Evolutionary conservation across 306 rosid genomes (phyloP), one percentile per base, ranked within the genome.

Genomic region (Vigna trinervia): DNA sequence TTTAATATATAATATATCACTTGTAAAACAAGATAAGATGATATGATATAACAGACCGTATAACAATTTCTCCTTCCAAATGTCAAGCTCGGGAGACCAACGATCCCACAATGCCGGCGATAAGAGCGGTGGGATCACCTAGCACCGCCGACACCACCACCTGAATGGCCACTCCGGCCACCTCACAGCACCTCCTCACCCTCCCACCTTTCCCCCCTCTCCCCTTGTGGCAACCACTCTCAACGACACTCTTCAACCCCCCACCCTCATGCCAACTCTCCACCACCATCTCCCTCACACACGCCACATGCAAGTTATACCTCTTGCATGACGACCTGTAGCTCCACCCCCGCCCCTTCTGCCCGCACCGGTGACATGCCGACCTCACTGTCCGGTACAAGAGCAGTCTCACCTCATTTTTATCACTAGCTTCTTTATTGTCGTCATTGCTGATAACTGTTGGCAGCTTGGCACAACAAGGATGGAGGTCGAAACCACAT

Each of bases 401-500:
- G 56, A 80, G 73, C 19, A 95, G 79, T 83, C 84, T 89, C 12
- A 89, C 69, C 54, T 41, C 46, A 41, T 41, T 41, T 2, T 9
- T 8, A 2, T 8, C 46, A 9, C 4, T 11, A 41, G 1, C 45
- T 5, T 5, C 3, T 0, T 89, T 93, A 1, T 90, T 92, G 1
- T 89, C 90, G 1, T 90, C 95, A 8, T 3, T 39, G 1, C 88
- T 88, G 0, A 92, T 92, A 17, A 84, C 46, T 87, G 82, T 88
- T 0, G 97, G 97, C 10, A 95, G 97, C 90, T 89, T 95, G 6
- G 96, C 97, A 23, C 99, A 95, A 36, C 99, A 95, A 0, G 97
- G 99, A 76, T 95, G 99, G 32, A 95, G 97, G 63, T 95, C 99
- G 54, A 90, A 95, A 0, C 91, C 97, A 3, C 99, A 95, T 0